Evolutionary conservation across 2,329 filamentous ascomycete genomes (phyloP).

Genomic region (Colletotrichum horii): DNA sequence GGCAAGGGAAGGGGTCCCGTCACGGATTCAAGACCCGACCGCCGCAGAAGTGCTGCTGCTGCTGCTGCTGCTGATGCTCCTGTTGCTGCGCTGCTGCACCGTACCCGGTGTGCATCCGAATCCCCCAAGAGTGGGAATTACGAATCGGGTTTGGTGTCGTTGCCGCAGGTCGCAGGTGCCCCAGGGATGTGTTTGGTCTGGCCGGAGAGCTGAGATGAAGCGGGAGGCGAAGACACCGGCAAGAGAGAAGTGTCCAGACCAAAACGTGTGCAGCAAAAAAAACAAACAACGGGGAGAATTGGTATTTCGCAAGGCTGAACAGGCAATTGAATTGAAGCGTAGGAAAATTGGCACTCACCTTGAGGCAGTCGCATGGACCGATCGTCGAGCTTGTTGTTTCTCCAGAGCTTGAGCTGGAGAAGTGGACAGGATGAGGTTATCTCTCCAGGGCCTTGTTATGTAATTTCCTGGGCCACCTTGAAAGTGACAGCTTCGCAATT

Average conservation of each 20-base stretch:
- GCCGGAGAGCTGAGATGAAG: conserved; percentile 7
- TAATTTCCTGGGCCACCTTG: conserved; percentile 15
- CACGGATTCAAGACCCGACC: conserved; percentile 10
- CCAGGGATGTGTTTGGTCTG: conserved; percentile 7
- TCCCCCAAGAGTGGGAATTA: conserved; percentile 1
- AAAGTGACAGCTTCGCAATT: conserved; percentile 20
- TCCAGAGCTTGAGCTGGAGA: neutral
- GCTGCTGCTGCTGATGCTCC: neutral
- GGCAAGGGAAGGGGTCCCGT: neutral
- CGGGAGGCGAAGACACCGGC: neutral
- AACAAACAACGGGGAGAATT: neutral
- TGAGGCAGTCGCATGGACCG: neutral
- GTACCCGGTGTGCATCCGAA: conserved; percentile 13
- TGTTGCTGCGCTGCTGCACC: neutral
- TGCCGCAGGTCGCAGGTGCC: neutral
- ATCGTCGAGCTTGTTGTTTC: neutral
- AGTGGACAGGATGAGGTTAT: conserved; percentile 10
- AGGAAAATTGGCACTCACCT: neutral
- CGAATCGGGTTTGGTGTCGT: neutral
- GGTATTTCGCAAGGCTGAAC: neutral
- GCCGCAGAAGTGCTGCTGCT: conserved; percentile 4
- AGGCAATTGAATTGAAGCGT: neutral
- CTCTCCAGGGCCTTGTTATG: conserved; percentile 3
- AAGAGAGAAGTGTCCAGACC: neutral
- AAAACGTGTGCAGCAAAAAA: neutral